Evolutionary conservation across 495 filamentous ascomycete species (phyloP), one percentile per base, ranked within the genome.

Genomic region (Clavariopsis aquatica): DNA sequence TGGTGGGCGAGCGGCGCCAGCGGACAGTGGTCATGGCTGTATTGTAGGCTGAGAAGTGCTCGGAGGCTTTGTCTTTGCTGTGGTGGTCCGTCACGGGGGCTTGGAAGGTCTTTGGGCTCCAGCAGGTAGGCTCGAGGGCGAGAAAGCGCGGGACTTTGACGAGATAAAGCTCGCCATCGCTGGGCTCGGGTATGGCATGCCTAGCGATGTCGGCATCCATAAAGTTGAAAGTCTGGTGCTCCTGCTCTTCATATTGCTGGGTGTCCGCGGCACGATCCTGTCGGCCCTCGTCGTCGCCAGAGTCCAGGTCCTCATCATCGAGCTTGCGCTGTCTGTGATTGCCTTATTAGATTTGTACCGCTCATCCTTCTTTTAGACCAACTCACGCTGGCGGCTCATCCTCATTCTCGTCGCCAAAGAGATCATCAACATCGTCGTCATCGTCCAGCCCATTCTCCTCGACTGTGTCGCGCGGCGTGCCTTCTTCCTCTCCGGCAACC

Each of bases 131-230:
- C 52, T 90, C 85, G 51, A 95, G 78, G 49, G 85, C 87, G 57
- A 97, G 79, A 76, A 93, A 96, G 12, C 83, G 81, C 5, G 93
- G 92, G 0, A 97, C 78, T 54, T 86, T 85, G 73, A 97, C 79
- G 12, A 90, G 83, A 74, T 92, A 89, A 53, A 71, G 69, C 68
- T 77, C 76, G 60, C 72, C 70, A 60, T 93, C 87, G 67, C 83
- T 89, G 51, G 87, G 84, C 68, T 83, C 82, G 52, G 93, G 93
- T 43, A 86, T 79, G 45, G 84, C 83, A 81, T 85, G 64, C 81
- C 82, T 54, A 73, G 74, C 46, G 13, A 78, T 67, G 31, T 75
- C 69, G 38, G 73, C 57, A 41, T 75, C 70, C 65, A 74, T 73
- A 43, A 56, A 67, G 31, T 65, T 70, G 27, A 67, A 68, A 10